A percentile compares a stretch with the other conserved stretches of the same genome.
phyloP scores from a whole-genome alignment of 805 yeast species.

The Schwanniomyces sp. region DNA sequence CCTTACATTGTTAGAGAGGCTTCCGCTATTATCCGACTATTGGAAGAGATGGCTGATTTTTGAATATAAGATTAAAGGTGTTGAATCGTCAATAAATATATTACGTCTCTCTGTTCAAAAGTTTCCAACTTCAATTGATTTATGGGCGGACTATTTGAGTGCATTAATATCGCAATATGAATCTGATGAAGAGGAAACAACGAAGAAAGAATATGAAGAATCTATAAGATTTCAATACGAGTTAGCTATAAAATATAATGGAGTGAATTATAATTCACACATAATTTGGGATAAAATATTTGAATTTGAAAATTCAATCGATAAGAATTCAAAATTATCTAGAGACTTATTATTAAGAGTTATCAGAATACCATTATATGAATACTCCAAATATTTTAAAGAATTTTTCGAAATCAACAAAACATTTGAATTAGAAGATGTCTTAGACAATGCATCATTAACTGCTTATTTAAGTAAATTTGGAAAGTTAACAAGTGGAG shows the following conservation, averaged over 20 bases:
- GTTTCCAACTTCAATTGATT: conserved; percentile 59
- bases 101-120: conserved; percentile 45
- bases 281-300: conserved; percentile 80
- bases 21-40: conserved; percentile 57
- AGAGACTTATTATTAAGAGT: conserved; percentile 45
- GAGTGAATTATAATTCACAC: conserved; percentile 74
- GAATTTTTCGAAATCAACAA: conserved; percentile 40
- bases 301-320: conserved; percentile 51
- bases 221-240: conserved; percentile 45
- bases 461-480: conserved; percentile 20
- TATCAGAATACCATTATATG: conserved; percentile 72
- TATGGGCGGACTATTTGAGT: conserved; percentile 67
- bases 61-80: conserved; percentile 56
- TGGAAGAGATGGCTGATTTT: conserved; percentile 65
- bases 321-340: conserved; percentile 34
- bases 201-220: conserved; percentile 11
- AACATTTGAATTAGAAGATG: conserved; percentile 27
- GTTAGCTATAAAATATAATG: conserved; percentile 52
- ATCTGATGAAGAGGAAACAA: conserved; percentile 24
- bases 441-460: conserved; percentile 17
- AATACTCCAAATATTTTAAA: conserved; percentile 76
- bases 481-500: conserved; percentile 18
- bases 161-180: conserved; percentile 40
- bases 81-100: conserved; percentile 47
- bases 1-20: conserved; percentile 44